Base-by-base conservation (phyloP, 1,284 basidiomycete species). In the Inonotus obliquus region DNA sequence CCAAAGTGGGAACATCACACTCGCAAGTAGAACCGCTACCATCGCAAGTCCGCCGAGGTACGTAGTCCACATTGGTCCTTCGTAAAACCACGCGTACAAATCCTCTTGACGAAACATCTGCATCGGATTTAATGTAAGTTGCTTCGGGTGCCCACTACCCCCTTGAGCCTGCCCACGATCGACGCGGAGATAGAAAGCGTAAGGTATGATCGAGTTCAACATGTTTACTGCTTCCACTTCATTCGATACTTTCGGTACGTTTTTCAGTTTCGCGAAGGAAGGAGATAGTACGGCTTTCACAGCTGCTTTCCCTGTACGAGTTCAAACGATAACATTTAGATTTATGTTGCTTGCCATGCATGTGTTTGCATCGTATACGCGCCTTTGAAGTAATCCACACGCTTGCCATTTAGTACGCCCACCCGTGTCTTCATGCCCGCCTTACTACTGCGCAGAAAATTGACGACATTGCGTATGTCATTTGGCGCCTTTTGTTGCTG, bases 1-100 rank as follows among this genome's bases (percentile, higher is more conserved):
- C 96, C 97, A 99, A 14, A 99, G 83, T 0, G 96, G 96, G 84
- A 98, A 99, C 94, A 99, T 98, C 72, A 98, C 96, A 1, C 92
- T 96, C 1, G 92, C 96, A 49, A 99, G 87, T 81, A 99, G 94
- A 70, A 98, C 80, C 35, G 82, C 86, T 60, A 99, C 94, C 92
- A 99, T 96, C 37, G 87, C 87, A 23, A 91, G 78, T 11, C 93
- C 96, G 39, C 94, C 94, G n/a, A 95, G 83, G 70, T 96, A 95
- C 13, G 92, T 94, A 66, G 89, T 93, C 81, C 94, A 88, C 72
- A 98, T 94, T 2, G 91, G 91, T 44, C 95, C 94, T 66, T 97
- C 94, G 75, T 94, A 95, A 76, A 99, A 94, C 96, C 96, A 99
- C 19, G 91, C 95, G 73, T 93, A 99, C 75, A 94, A 93, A 62